Evolutionary conservation across 2,329 filamentous ascomycete species (phyloP).

Genomic region (Curvularia spicifera): DNA sequence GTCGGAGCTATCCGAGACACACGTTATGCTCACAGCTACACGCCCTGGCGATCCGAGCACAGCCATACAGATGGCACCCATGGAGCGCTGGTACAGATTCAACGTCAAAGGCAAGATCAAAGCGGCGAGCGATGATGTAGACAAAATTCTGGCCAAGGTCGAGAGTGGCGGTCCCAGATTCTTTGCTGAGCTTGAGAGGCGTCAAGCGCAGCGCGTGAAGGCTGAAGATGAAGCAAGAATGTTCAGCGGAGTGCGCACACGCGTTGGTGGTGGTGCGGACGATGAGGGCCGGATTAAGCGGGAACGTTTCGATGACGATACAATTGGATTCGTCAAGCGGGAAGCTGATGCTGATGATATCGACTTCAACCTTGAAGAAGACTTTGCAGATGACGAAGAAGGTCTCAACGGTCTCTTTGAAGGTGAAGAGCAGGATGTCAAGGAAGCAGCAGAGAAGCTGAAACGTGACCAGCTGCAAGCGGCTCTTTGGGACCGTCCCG

Average conservation of each 20-base stretch:
- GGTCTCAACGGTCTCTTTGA: slow-evolving; percentile 51
- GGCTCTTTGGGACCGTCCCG: slow-evolving; percentile 76
- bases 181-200: slow-evolving; percentile 58
- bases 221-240: slow-evolving; percentile 32
- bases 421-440: slow-evolving; percentile 60
- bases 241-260: slow-evolving; percentile 34
- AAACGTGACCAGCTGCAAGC: slow-evolving; percentile 84
- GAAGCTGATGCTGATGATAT: slow-evolving; percentile 68
- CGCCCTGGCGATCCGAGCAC: slow-evolving; percentile 63
- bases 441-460: slow-evolving; percentile 68
- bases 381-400: slow-evolving; percentile 88
- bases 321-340: slow-evolving; percentile 52
- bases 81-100: slow-evolving; percentile 97
- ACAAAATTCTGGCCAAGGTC: slow-evolving; percentile 77
- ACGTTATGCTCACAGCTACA: slow-evolving; percentile 73
- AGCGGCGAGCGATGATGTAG: slow-evolving; percentile 83
- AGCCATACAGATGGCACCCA: slow-evolving; percentile 79
- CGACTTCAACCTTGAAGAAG: slow-evolving; percentile 69
- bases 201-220: slow-evolving; percentile 60
- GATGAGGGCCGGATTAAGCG: slow-evolving; percentile 46
- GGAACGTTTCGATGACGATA: slow-evolving; percentile 50
- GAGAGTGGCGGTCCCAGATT: slow-evolving; percentile 80
- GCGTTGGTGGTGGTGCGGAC: slow-evolving; percentile 45
- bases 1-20: slow-evolving; percentile 79
- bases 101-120: slow-evolving; percentile 76